Conservation (phyloP, 257 asterid species). For the Plantago elongata region DNA sequence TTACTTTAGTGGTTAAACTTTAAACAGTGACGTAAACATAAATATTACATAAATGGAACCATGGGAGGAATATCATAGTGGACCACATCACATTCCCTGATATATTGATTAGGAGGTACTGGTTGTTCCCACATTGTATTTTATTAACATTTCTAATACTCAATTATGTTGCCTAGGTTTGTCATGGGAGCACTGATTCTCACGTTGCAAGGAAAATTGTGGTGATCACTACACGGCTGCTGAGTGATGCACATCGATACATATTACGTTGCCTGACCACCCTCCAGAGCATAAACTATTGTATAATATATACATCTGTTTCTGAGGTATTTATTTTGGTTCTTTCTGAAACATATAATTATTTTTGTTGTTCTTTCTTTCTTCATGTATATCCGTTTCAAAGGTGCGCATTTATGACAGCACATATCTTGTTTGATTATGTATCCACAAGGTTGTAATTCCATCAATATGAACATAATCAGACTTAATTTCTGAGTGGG, state of each 20-base stretch:
- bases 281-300: conserved; percentile 41
- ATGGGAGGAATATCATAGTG: too few relatives aligned
- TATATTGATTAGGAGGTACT: too few relatives aligned
- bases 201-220: conserved; percentile 63
- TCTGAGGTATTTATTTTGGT: conserved; percentile 63
- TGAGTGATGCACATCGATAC: conserved; percentile 92
- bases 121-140: neutral
- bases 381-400: neutral
- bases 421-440: neutral
- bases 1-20: too few relatives aligned
- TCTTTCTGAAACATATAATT: conserved; percentile 8
- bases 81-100: too few relatives aligned
- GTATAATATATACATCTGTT: conserved; percentile 72
- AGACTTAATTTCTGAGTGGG: neutral
- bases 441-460: neutral
- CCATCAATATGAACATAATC: neutral
- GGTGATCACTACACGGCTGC: conserved; percentile 70
- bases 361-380: conserved; percentile 1
- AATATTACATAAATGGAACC: too few relatives aligned
- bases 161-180: conserved; percentile 44
- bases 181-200: conserved; percentile 44
- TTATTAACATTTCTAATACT: conserved; percentile 15
- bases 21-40: too few relatives aligned
- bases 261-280: conserved; percentile 74
- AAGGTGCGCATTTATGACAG: neutral